Base-by-base conservation (phyloP, 2,329 filamentous ascomycete species). In the Ascosphaera apis region DNA sequence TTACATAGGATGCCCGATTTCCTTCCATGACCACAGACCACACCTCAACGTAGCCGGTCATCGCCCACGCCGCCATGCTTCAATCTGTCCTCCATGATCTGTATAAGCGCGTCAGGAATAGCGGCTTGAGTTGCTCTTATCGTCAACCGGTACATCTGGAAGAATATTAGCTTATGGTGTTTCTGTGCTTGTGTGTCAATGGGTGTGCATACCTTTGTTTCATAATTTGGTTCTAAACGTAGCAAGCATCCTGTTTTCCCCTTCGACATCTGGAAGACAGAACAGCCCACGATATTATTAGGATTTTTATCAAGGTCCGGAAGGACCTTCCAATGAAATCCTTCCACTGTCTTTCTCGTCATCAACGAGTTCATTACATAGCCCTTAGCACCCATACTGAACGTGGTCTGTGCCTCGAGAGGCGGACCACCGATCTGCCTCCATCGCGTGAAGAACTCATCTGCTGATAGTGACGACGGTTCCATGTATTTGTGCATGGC, bases 371-470 rank as follows among this genome's bases (percentile, higher is more conserved):
- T 77, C 42, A 91, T 69, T 42, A 76, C 73, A 39, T 69, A 62
- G 12, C 63, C 65, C 37, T 67, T 65, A 18, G 64, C 65, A 1
- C 61, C 56, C 8, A 86, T 53, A 0, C 75, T 72, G 54, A 98
- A 91, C 21, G 95, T 82, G 34, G 69, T 69, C 53, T 98, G 88
- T 0, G 80, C 75, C 55, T 98, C 91, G 19, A 91, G 70, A 1
- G 84, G 76, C 1, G 72, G 71, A 3, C 79, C 82, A 9, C 88
- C 88, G 47, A 98, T 95, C 58, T 98, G 88, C 64, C 92, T 91
- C 88, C 88, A 98, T 36, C 91, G 68, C 64, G 91, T 93, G 69
- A 98, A 98, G 58, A 95, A 98, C 51, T 98, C 88, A 36, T 98
- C 88, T 0, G 76, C 72, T 4, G 70, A 70, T 28, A 98, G 63